phyloP scores from a whole-genome alignment of 2,329 filamentous ascomycete genomes.

The Hypoxylon sp. region DNA sequence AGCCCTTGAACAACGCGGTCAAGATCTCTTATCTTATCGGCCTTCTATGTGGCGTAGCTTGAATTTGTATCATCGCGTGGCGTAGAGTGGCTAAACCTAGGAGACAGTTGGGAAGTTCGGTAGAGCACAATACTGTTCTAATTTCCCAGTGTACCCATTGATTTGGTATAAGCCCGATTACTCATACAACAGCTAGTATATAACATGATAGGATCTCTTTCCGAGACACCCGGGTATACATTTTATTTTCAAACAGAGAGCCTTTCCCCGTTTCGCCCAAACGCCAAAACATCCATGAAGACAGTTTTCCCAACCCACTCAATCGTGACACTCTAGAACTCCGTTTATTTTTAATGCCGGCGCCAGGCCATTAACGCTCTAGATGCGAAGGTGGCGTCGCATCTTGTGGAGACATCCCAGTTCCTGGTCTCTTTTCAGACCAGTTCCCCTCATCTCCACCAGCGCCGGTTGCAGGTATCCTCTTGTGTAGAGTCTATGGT shows the following conservation, averaged over 20 bases:
- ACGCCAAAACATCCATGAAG: slow-evolving; percentile 3
- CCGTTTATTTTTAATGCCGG: not conserved
- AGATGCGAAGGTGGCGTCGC: not conserved
- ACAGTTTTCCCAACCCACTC: not conserved
- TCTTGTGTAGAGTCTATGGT: not conserved
- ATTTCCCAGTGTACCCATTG: slow-evolving; percentile 1
- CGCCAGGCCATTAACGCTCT: not conserved
- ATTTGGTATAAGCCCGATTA: not conserved
- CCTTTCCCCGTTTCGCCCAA: not conserved
- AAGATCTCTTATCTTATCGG: not conserved
- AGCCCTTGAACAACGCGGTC: too few relatives aligned
- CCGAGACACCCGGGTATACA: not conserved
- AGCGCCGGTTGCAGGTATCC: not conserved
- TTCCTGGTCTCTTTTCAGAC: not conserved
- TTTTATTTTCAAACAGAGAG: slow-evolving; percentile 7
- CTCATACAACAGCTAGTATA: not conserved
- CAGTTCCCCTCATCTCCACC: not conserved
- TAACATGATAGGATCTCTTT: too few relatives aligned
- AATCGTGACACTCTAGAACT: not conserved
- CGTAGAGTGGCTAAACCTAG: not conserved
- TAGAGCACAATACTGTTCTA: not conserved
- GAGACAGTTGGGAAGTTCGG: too few relatives aligned
- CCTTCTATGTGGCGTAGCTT: not conserved
- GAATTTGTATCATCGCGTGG: not conserved
- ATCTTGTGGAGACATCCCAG: not conserved